Evolutionary conservation across 2,329 filamentous ascomycete species (phyloP).

Genomic region (Clonostachys solani): DNA sequence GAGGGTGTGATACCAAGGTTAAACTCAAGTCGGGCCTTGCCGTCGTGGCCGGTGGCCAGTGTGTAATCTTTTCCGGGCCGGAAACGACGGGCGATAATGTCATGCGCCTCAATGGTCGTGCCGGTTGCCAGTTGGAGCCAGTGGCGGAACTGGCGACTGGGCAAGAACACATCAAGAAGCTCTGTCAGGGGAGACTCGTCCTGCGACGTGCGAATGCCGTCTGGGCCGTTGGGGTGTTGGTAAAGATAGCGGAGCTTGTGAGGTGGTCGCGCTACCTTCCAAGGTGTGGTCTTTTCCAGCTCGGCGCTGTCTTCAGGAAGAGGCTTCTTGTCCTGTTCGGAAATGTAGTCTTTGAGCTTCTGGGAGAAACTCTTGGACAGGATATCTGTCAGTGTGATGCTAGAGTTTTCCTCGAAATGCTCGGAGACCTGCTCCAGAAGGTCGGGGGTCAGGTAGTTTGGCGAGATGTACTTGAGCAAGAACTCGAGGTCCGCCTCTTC

Average conservation of each 20-base stretch:
- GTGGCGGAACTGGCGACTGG: constrained; percentile 80
- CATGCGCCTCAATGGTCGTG: constrained; percentile 66
- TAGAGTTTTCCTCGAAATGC: constrained; percentile 78
- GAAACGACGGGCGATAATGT: constrained; percentile 83
- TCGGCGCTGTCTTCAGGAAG: constrained; percentile 42
- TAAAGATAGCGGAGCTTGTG: constrained; percentile 96
- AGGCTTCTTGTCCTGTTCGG: constrained; percentile 52
- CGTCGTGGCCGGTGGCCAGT: constrained; percentile 79
- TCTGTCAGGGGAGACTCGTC: constrained; percentile 64
- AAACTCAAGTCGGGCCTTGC: constrained; percentile 76
- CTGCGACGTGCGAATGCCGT: constrained; percentile 25
- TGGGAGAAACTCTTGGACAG: constrained; percentile 73
- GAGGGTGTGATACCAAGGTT: constrained; percentile 85
- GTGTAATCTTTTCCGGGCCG: constrained; percentile 87
- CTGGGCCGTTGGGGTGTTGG: constrained; percentile 49
- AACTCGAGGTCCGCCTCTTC: constrained; percentile 83
- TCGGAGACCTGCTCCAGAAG: constrained; percentile 78
- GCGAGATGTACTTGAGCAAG: constrained; percentile 83
- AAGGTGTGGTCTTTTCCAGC: constrained; percentile 56
- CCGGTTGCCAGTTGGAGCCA: constrained; percentile 85
- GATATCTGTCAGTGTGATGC: constrained; percentile 76
- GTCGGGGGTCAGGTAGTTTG: constrained; percentile 88
- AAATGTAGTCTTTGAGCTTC: constrained; percentile 67
- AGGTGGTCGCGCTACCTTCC: constrained; percentile 79
- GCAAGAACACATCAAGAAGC: constrained; percentile 76